phyloP scores from a whole-genome alignment of 2,329 filamentous ascomycete species.

The Trematosphaeria pertusa region DNA sequence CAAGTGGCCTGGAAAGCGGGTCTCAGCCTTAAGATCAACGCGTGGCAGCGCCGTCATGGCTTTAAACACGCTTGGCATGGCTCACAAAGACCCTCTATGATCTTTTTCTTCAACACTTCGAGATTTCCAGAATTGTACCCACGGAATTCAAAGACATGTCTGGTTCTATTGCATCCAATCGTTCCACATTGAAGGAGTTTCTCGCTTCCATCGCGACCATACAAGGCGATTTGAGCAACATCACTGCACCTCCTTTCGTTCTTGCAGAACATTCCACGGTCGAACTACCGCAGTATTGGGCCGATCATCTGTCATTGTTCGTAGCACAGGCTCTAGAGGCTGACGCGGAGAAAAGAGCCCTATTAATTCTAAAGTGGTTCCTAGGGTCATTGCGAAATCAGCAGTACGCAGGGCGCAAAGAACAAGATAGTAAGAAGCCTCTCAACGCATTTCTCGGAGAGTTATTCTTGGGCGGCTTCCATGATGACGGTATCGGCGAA shows the following conservation, averaged over 20 bases:
- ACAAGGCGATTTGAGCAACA: constrained; percentile 55
- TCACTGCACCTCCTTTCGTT: constrained; percentile 56
- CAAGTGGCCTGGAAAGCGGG: too few relatives aligned
- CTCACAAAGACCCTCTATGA: too few relatives aligned
- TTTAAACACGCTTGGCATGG: neutral
- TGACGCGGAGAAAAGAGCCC: constrained; percentile 49
- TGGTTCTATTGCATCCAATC: constrained; percentile 33
- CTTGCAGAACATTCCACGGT: constrained; percentile 54
- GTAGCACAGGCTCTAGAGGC: constrained; percentile 52
- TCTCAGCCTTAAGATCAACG: neutral
- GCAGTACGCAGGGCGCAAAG: constrained; percentile 54
- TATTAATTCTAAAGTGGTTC: constrained; percentile 59
- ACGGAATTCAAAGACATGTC: too few relatives aligned
- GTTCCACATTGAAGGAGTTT: constrained; percentile 43
- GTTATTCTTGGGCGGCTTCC: constrained; percentile 51
- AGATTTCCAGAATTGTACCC: too few relatives aligned
- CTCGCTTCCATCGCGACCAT: constrained; percentile 52
- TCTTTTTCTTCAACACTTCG: too few relatives aligned
- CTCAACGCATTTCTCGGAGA: constrained; percentile 60
- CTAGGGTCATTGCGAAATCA: constrained; percentile 56
- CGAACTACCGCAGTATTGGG: constrained; percentile 56
- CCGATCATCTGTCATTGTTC: constrained; percentile 55
- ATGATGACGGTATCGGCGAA: constrained; percentile 43
- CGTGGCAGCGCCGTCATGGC: neutral
- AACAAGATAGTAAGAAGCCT: constrained; percentile 57